Percentiles rank a stretch among this genome's conserved stretches.
These are phyloP conservation scores for Lentinula boryana DNA, from an alignment of 768 basidiomycete genomes.

Conservation along the genomic window DNA sequence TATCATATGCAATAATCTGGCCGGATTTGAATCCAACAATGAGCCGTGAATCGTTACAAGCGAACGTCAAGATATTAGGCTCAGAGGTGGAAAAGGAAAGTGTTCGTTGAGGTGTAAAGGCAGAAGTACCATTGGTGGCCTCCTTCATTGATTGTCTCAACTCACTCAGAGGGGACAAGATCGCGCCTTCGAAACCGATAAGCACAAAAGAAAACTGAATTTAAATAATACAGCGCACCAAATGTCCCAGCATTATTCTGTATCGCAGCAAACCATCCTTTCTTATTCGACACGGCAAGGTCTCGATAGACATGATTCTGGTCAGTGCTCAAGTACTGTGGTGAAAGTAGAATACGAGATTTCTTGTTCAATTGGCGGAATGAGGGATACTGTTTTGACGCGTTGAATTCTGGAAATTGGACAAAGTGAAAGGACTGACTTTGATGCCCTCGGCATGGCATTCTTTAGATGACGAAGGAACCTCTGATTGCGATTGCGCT, in stretches of 20 bases:
- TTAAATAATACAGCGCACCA: constrained; percentile 22
- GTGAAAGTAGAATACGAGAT: constrained; percentile 58
- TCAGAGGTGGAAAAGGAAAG: constrained; percentile 36
- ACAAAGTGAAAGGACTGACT: constrained; percentile 21
- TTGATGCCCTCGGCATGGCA: constrained; percentile 39
- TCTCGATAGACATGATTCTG: constrained; percentile 39
- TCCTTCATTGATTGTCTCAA: constrained; percentile 48
- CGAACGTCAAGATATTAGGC: constrained; percentile 53
- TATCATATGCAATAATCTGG: constrained; percentile 54
- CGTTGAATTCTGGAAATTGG: background rate
- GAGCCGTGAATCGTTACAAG: constrained; percentile 53
- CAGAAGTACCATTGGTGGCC: constrained; percentile 32
- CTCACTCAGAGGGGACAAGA: constrained; percentile 54
- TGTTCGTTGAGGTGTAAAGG: constrained; percentile 48
- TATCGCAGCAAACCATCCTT: constrained; percentile 69
- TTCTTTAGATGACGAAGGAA: constrained; percentile 31
- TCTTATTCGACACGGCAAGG: constrained; percentile 53
- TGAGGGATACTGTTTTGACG: constrained; percentile 34
- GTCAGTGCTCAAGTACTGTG: constrained; percentile 37
- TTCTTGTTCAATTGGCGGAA: constrained; percentile 55
- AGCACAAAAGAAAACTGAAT: background rate
- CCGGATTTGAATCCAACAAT: constrained; percentile 56
- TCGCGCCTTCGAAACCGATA: constrained; percentile 37
- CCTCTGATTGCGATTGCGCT: constrained; percentile 26
- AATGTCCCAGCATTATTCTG: constrained; percentile 27